A percentile compares a stretch with the other conserved stretches of the same genome.
Conservation (phyloP, 768 basidiomycete genomes). For the Stropharia rugosoannulata region DNA sequence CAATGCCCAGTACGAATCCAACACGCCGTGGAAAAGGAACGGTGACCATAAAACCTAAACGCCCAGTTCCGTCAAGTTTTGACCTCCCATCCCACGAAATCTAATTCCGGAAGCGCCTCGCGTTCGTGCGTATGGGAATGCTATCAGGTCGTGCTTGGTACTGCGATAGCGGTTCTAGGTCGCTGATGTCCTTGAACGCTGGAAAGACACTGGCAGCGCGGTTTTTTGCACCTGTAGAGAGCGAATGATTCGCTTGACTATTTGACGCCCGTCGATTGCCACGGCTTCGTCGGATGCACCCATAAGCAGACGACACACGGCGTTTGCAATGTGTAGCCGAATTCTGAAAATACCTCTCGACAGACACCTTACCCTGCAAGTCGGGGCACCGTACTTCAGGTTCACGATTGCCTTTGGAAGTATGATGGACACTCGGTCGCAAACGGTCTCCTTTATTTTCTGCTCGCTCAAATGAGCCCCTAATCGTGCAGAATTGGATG, state of each 20-base stretch:
- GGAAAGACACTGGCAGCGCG: too few relatives aligned
- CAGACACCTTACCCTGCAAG: too few relatives aligned
- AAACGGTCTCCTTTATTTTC: too few relatives aligned
- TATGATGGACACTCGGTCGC: too few relatives aligned
- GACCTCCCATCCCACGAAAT: not conserved
- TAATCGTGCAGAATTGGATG: too few relatives aligned
- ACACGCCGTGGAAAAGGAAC: not conserved
- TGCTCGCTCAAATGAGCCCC: too few relatives aligned
- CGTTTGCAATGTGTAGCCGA: not conserved
- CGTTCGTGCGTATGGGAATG: not conserved
- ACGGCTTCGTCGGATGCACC: not conserved
- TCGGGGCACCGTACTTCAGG: too few relatives aligned
- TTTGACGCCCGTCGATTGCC: not conserved
- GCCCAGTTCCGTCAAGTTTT: not conserved
- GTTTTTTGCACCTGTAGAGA: too few relatives aligned
- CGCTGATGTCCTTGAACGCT: not conserved
- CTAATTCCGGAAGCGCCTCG: not conserved
- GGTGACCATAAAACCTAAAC: not conserved
- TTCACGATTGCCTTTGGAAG: too few relatives aligned
- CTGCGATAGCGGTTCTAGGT: not conserved
- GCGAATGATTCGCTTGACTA: too few relatives aligned
- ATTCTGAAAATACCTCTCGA: too few relatives aligned
- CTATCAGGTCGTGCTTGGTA: not conserved
- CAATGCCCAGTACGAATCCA: not conserved
- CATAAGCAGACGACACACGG: not conserved